Percentiles rank a stretch among this genome's conserved stretches.
Evolutionary conservation across 148 eudicot genomes (phyloP).

Genomic region (Polygonum aviculare): DNA sequence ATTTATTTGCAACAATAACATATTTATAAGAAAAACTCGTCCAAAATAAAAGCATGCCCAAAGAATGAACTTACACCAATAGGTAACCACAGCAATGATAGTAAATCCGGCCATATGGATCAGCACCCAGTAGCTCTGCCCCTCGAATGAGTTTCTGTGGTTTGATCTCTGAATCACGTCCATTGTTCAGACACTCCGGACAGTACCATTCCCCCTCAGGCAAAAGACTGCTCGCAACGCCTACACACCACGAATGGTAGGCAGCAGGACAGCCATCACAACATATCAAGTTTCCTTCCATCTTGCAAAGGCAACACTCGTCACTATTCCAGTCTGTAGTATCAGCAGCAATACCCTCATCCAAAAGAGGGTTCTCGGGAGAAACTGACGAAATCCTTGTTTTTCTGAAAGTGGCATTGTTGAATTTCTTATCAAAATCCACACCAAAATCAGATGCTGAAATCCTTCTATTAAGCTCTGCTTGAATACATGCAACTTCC

Average conservation of each 20-base stretch:
- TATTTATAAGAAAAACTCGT: background rate
- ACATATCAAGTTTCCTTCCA: conserved; percentile 93
- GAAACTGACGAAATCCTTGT: conserved; percentile 32
- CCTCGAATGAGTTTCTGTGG: conserved; percentile 63
- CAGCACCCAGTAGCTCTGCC: conserved; percentile 76
- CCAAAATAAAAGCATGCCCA: background rate
- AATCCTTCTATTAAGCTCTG: conserved; percentile 64
- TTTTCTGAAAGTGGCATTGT: conserved; percentile 29
- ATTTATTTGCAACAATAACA: background rate
- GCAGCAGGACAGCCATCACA: conserved; percentile 99
- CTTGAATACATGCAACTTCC: conserved; percentile 61
- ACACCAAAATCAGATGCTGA: conserved; percentile 27
- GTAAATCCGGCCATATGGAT: conserved; percentile 67
- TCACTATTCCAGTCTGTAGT: conserved; percentile 76
- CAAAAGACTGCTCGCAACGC: conserved; percentile 60
- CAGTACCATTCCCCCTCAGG: conserved; percentile 98
- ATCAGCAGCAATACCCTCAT: conserved; percentile 46
- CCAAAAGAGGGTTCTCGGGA: conserved; percentile 31
- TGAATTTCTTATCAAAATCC: conserved; percentile 39
- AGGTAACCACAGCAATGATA: conserved; percentile 76
- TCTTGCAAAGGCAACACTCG: conserved; percentile 91
- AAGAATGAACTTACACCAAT: conserved; percentile 72
- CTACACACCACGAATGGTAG: conserved; percentile 82
- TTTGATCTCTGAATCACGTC: conserved; percentile 36
- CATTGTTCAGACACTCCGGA: conserved; percentile 69